Percentiles rank a stretch among this genome's conserved stretches.
Evolutionary conservation across 164 flowering plant species (phyloP).

Genomic region (Macadamia integrifolia): DNA sequence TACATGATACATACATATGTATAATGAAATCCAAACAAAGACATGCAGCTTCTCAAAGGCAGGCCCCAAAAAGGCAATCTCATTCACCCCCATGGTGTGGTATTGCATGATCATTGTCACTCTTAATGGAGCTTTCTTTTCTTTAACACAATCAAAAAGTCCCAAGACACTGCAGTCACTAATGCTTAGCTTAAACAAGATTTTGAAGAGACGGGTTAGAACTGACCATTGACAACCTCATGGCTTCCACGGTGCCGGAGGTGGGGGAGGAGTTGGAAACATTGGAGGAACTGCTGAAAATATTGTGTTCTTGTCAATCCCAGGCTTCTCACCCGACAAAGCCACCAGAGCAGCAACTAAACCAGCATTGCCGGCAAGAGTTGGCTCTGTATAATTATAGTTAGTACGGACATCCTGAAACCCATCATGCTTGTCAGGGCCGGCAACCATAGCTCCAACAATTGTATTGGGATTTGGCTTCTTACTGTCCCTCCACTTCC

Average conservation of each 20-base stretch:
- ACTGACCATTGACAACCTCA: slow-evolving; percentile 16
- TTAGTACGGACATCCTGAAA: slow-evolving; percentile 78
- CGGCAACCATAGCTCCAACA: slow-evolving; percentile 97
- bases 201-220: not conserved
- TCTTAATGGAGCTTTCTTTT: not conserved
- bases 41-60: not conserved
- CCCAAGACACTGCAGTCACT: not conserved
- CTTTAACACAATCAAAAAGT: not conserved
- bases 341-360: slow-evolving; percentile 89
- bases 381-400: slow-evolving; percentile 92
- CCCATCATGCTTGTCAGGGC: slow-evolving; percentile 84
- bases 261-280: slow-evolving; percentile 97
- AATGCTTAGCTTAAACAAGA: not conserved
- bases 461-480: slow-evolving; percentile 83
- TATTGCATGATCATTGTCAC: not conserved
- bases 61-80: not conserved
- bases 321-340: slow-evolving; percentile 54
- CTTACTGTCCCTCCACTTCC: slow-evolving; percentile 82
- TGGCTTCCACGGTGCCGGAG: slow-evolving; percentile 98
- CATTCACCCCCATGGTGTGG: not conserved
- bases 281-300: slow-evolving; percentile 97
- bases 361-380: slow-evolving; percentile 94
- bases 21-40: not conserved
- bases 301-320: slow-evolving; percentile 88
- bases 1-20: not conserved